Evolutionary conservation across 2,329 filamentous ascomycete species (phyloP), one percentile per base, ranked within the genome.

Genomic region (Arachnopeziza araneosa): DNA sequence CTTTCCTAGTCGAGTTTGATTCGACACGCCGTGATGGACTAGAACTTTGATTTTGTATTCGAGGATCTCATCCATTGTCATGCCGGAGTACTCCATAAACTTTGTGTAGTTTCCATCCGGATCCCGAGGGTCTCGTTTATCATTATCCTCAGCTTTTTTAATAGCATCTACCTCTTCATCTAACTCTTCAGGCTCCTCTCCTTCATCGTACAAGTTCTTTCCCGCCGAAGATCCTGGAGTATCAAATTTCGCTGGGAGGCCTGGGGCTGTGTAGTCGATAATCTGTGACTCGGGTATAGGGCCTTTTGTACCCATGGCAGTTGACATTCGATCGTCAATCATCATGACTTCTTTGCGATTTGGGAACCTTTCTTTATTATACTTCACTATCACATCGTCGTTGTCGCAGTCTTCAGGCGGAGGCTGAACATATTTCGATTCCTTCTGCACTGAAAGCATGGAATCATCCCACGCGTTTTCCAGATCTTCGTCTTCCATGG

Each of bases 1-100:
- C 81, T 98, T 99, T 73, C 95, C 95, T 76, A 99, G 85, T 79
- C 93, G 90, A 23, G 95, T 98, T 81, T 98, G 93, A 77, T 99
- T 98, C 66, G 84, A 80, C 61, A 99, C 95, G 50, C 77, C 76
- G 70, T 93, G 90, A 4, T 72, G 71, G 53, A 96, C 89, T 53
- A 99, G 77, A 54, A 82, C 80, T 81, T 96, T 96, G 65, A 83
- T 77, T 60, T 83, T 79, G 61, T 96, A 72, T 5, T 71, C 66
- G 53, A 80, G 65, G 66, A 87, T 80, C 24, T 86, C 75, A 55
- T 70, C 67, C 59, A 86, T 75, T 21, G 67, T 77, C 73, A 86
- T 72, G 66, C 83, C 83, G 54, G 82, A 85, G 64, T 79, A 74
- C 65, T 75, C 77, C 75, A 83, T 66, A 51, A 73, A 44, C 23